Evolutionary conservation across 768 basidiomycete genomes (phyloP).

Genomic region (Lactifluus volemus): DNA sequence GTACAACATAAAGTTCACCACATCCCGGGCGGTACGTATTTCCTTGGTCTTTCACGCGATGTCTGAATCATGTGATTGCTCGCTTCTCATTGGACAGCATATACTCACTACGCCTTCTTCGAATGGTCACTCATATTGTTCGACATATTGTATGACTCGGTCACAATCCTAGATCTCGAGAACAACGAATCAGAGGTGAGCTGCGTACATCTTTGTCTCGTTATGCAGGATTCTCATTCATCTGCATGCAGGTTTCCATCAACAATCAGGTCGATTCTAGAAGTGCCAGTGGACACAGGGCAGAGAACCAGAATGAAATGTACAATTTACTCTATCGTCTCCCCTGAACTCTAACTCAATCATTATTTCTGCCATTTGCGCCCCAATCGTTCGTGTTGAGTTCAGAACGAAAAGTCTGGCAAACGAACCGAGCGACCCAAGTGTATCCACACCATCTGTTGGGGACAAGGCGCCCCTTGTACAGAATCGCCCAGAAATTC

Average conservation of each 20-base stretch:
- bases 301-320: constrained; percentile 30
- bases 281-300: constrained; percentile 8
- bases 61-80: not conserved
- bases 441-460: not conserved
- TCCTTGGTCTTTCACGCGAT: not conserved
- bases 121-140: constrained; percentile 79
- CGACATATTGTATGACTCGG: constrained; percentile 65
- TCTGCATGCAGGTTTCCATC: constrained; percentile 20
- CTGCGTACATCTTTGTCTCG: not conserved
- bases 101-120: constrained; percentile 77
- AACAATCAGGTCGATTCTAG: constrained; percentile 24
- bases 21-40: constrained; percentile 61
- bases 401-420: not conserved
- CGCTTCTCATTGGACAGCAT: constrained; percentile 42
- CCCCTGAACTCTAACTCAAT: constrained; percentile 29
- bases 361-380: constrained; percentile 7
- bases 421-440: constrained; percentile 1
- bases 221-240: not conserved
- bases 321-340: constrained; percentile 38
- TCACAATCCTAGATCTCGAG: constrained; percentile 51
- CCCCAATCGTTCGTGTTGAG: not conserved
- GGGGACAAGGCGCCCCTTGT: not conserved
- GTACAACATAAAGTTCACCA: constrained; percentile 75
- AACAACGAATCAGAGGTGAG: constrained; percentile 45
- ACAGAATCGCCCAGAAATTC: not conserved